A percentile compares a stretch with the other conserved stretches of the same genome.
Evolutionary conservation across 345 rosid species (phyloP).

Genomic region (Lagerstroemia speciosa): DNA sequence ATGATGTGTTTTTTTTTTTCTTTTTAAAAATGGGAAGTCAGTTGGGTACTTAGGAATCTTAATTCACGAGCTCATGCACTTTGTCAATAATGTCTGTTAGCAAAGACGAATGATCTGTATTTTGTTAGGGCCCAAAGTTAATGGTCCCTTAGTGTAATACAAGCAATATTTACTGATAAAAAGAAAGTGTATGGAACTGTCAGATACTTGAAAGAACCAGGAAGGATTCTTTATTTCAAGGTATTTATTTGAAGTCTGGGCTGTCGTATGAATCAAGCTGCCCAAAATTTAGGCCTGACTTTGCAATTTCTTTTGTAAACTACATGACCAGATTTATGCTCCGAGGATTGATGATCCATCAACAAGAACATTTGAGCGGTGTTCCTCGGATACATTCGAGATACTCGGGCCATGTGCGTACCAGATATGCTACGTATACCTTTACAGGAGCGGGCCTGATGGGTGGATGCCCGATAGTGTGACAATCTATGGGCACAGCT

Average conservation of each 20-base stretch:
- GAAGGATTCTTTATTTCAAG: too few species aligned
- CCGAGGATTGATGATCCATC: constrained; percentile 72
- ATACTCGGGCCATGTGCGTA: constrained; percentile 68
- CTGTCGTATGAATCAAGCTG: neutral
- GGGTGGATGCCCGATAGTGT: constrained; percentile 76
- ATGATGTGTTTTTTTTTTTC: too few species aligned
- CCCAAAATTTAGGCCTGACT: neutral
- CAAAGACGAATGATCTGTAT: too few species aligned
- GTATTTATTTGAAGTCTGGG: too few species aligned
- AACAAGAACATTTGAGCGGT: constrained; percentile 49
- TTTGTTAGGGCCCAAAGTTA: too few species aligned
- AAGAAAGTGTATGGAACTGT: too few species aligned
- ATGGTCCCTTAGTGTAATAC: too few species aligned
- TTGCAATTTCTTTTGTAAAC: neutral
- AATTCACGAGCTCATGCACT: too few species aligned
- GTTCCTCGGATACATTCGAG: constrained; percentile 70
- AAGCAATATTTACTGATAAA: too few species aligned
- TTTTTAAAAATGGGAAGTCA: too few species aligned
- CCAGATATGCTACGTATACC: constrained; percentile 67
- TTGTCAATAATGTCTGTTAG: too few species aligned
- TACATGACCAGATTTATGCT: constrained; percentile 46
- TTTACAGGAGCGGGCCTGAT: constrained; percentile 70
- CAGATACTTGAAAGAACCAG: neutral
- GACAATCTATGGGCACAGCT: constrained; percentile 33
- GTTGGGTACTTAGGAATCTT: too few species aligned